phyloP scores from a whole-genome alignment of 306 rosid genomes.

The Begonia fuchsioides region DNA sequence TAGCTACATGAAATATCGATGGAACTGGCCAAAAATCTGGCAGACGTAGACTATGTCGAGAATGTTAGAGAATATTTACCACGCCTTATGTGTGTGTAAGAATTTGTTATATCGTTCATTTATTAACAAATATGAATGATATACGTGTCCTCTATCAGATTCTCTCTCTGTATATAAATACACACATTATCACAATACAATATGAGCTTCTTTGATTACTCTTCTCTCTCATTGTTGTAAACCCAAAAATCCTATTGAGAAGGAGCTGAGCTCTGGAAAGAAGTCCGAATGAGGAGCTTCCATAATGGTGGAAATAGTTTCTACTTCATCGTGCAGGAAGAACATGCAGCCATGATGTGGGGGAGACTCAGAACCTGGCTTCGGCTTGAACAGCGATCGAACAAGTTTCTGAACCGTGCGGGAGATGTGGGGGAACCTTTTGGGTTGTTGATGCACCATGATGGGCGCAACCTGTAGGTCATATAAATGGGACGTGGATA shows the following conservation, averaged over 20 bases:
- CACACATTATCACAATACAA: no score
- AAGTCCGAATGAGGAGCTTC: slow-evolving; percentile 3
- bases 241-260: no score
- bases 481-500: slow-evolving; percentile 58
- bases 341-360: no score
- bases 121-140: no score
- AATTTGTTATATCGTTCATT: no score
- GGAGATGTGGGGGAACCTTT: slow-evolving; percentile 4
- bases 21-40: slow-evolving; percentile 3
- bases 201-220: no score
- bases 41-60: slow-evolving; percentile 7
- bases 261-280: slow-evolving; percentile 5
- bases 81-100: no score
- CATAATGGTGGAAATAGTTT: background rate
- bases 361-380: background rate
- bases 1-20: slow-evolving; percentile 11
- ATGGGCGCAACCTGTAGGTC: slow-evolving; percentile 18
- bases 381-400: slow-evolving; percentile 7
- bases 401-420: slow-evolving; percentile 5
- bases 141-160: no score
- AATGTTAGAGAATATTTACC: no score
- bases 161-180: no score
- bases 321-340: background rate
- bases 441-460: background rate
- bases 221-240: no score